Percentiles rank a stretch among this genome's conserved stretches.
phyloP scores from a whole-genome alignment of 371 early-diverging fungal genomes.

The Mortierella sp. region DNA sequence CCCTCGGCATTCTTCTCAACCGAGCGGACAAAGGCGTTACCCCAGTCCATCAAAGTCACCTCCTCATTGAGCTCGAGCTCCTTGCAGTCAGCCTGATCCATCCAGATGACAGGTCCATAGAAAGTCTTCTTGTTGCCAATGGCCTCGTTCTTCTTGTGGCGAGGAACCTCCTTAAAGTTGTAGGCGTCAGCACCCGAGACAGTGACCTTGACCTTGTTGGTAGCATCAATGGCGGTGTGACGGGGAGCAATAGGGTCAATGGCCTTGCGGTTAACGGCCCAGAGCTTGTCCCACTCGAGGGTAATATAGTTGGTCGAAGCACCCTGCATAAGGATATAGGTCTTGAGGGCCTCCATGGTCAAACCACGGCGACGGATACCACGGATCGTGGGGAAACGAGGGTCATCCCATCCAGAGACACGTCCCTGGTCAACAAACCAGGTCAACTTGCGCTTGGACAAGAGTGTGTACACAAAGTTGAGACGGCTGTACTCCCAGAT shows the following conservation, averaged over 20 bases:
- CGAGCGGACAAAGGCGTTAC: constrained; percentile 93
- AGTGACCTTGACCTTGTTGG: constrained; percentile 71
- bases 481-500: constrained; percentile 95
- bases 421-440: constrained; percentile 95
- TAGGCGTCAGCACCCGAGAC: constrained; percentile 65
- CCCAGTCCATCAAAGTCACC: constrained; percentile 99
- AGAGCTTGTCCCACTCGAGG: constrained; percentile 99
- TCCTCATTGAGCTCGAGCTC: constrained; percentile 90
- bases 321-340: constrained; percentile 99
- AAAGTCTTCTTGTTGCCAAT: constrained; percentile 91
- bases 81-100: constrained; percentile 94
- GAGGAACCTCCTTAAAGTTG: constrained; percentile 76
- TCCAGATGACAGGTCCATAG: constrained; percentile 80
- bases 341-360: constrained; percentile 97
- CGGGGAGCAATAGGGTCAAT: constrained; percentile 97
- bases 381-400: constrained; percentile 99
- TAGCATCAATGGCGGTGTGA: constrained; percentile 80
- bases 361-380: constrained; percentile 98
- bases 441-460: constrained; percentile 99
- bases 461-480: constrained; percentile 99
- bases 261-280: constrained; percentile 98
- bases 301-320: constrained; percentile 95
- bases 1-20: constrained; percentile 60
- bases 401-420: constrained; percentile 99
- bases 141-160: constrained; percentile 96